Evolutionary conservation across 177 flowering plant species (phyloP), one percentile per base, ranked within the genome.

Genomic region (Vitis hybrid): DNA sequence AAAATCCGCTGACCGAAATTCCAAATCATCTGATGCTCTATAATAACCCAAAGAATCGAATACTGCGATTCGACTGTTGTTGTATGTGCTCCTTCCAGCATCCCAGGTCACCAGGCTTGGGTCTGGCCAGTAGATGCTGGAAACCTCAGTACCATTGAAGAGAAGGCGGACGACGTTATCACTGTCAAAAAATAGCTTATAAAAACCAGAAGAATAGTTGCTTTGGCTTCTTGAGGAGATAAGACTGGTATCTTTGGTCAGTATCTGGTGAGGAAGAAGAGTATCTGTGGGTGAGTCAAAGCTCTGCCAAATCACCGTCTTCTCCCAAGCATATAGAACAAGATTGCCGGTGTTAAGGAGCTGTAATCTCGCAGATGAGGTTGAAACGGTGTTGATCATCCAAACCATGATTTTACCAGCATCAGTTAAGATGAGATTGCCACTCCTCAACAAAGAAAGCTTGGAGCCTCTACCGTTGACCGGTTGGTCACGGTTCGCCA

Each of bases 401-500:
- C 64, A 60, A 30, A 48, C 32, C 5, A 16, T 5, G 7, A 15
- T 2, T 49, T n/a, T 35, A 9, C 55, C 73, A 1, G 73, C 73
- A 48, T 70, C 73, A 11, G 52, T 69, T 30, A 78, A 21, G 64
- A 66, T 30, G 14, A 79, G 72, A 54, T 73, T 59, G 16, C 79
- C 82, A 35, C 59, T 40, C 4, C 50, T 6, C 24, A 1, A 6
- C 12, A 80, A 21, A 2, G 62, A 56, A 2, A 78, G 56, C 13
- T 30, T 35, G 3, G 81, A 69, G 52, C 60, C 19, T 51, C 52
- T 54, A 10, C 79, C 79, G 13, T 79, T 79, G 1, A 80, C 80
- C 0, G 82, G 80, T 6, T 51, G 27, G 60, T 80, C 82, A 50
- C 80, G 64, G 67, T 76, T 80, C 5, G 79, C 78, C 71, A 72